Percentiles rank a stretch among this genome's conserved stretches.
These are phyloP conservation scores for Lepidium sativum DNA, from an alignment of 345 rosid species.

Conservation along the genomic window DNA sequence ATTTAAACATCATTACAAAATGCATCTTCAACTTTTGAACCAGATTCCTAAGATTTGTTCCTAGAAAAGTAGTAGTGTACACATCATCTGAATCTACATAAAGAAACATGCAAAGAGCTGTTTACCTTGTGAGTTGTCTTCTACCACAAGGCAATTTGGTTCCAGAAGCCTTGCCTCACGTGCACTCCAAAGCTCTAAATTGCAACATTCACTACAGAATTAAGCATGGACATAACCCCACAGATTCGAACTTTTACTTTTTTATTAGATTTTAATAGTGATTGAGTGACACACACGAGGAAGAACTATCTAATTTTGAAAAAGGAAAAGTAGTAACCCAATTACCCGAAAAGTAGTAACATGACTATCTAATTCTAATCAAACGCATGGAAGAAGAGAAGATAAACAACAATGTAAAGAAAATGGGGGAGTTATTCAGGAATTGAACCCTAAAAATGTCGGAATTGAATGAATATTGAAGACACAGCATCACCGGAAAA, in stretches of 20 bases:
- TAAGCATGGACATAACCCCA: neutral
- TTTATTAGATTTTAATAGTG: neutral
- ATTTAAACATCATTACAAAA: neutral
- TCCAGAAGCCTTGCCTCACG: neutral
- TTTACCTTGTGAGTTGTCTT: slow-evolving; percentile 3
- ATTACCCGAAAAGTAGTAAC: no score
- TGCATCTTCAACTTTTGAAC: neutral
- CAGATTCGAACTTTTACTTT: neutral
- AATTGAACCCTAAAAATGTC: neutral
- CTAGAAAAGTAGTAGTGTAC: neutral
- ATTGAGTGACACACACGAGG: neutral
- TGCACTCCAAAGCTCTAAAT: neutral
- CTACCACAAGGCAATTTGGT: slow-evolving; percentile 5
- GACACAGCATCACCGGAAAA: neutral
- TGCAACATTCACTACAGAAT: neutral
- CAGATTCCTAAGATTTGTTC: neutral
- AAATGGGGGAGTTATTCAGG: neutral
- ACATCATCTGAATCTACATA: neutral
- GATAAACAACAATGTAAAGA: neutral
- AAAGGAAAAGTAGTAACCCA: neutral
- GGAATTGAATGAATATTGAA: neutral
- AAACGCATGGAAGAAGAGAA: neutral
- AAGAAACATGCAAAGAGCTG: neutral
- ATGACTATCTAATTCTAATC: no score
- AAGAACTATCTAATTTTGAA: neutral